These are phyloP conservation scores for Acrasis kona DNA, from an alignment of 78 protist species.

Conservation along the genomic window DNA sequence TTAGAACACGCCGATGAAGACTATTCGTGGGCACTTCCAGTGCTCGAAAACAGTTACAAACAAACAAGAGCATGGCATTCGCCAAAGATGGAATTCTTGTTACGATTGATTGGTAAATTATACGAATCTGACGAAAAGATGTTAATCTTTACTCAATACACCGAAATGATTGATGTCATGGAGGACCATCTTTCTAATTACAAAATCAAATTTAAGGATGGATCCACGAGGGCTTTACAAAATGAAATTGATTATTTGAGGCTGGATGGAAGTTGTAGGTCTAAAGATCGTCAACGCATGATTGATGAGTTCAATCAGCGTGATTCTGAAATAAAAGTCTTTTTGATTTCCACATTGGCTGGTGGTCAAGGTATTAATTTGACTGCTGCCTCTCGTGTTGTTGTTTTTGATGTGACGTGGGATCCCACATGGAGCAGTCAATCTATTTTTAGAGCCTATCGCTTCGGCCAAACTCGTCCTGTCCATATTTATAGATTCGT, in stretches of 20 bases:
- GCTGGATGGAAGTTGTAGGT: conserved; percentile 24
- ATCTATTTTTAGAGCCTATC: conserved; percentile 81
- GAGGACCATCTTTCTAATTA: not conserved
- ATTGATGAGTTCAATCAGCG: conserved; percentile 31
- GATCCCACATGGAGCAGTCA: conserved; percentile 77
- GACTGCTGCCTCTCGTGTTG: conserved; percentile 54
- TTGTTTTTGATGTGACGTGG: conserved; percentile 70
- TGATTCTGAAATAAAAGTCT: conserved; percentile 2
- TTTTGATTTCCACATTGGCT: conserved; percentile 40
- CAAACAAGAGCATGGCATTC: not conserved
- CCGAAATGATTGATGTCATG: conserved; percentile 25
- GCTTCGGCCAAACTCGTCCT: conserved; percentile 93
- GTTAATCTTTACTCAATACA: conserved; percentile 40
- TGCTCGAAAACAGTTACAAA: not conserved
- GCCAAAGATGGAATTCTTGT: not conserved
- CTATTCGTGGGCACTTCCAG: not conserved
- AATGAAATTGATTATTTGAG: conserved; percentile 11
- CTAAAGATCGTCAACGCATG: not conserved
- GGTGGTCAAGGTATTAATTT: conserved; percentile 76
- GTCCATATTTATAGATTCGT: conserved; percentile 85
- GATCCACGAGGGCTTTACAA: no score
- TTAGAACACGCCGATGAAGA: no score
- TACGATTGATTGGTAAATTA: not conserved
- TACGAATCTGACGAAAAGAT: conserved; percentile 15
- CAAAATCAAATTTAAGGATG: not conserved